These are phyloP conservation scores for Sporothrix sp. DNA, from an alignment of 2,329 filamentous ascomycete genomes.

Conservation along the genomic window DNA sequence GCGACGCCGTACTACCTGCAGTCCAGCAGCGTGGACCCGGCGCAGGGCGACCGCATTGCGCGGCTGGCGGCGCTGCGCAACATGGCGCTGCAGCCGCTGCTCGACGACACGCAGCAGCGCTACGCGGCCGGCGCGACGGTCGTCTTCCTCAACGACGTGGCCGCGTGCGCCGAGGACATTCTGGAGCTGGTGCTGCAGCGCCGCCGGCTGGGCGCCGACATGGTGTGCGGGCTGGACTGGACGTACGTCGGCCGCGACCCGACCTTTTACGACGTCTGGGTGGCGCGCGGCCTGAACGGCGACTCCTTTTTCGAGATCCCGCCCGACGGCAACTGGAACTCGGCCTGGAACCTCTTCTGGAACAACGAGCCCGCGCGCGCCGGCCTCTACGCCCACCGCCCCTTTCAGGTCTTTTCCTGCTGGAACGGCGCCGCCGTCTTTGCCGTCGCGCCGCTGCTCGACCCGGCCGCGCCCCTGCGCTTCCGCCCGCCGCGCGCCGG, in stretches of 20 bases:
- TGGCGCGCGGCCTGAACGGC: constrained; percentile 41
- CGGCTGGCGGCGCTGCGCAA: constrained; percentile 67
- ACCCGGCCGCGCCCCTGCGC: constrained; percentile 21
- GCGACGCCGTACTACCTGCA: constrained; percentile 34
- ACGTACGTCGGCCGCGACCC: constrained; percentile 32
- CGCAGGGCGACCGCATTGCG: constrained; percentile 47
- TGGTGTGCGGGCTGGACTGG: constrained; percentile 53
- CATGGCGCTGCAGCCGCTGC: constrained; percentile 53
- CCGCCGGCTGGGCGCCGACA: constrained; percentile 36
- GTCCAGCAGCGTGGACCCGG: constrained; percentile 31
- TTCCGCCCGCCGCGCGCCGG: constrained; percentile 33
- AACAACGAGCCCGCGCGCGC: constrained; percentile 30
- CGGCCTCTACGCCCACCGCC: constrained; percentile 28
- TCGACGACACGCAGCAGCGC: constrained; percentile 21
- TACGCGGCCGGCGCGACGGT: constrained; percentile 30
- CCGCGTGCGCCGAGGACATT: constrained; percentile 44
- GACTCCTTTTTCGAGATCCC: constrained; percentile 47
- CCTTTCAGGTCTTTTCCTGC: constrained; percentile 48
- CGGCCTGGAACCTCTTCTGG: constrained; percentile 43
- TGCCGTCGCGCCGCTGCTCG: constrained; percentile 36
- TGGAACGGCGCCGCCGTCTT: constrained; percentile 49
- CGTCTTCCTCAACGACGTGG: constrained; percentile 46
- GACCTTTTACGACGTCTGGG: constrained; percentile 50
- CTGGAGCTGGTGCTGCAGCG: constrained; percentile 46
- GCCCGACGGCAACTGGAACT: constrained; percentile 38